Evolutionary conservation across 805 yeast genomes (phyloP).

Genomic region (Zygotorulaspora florentina): DNA sequence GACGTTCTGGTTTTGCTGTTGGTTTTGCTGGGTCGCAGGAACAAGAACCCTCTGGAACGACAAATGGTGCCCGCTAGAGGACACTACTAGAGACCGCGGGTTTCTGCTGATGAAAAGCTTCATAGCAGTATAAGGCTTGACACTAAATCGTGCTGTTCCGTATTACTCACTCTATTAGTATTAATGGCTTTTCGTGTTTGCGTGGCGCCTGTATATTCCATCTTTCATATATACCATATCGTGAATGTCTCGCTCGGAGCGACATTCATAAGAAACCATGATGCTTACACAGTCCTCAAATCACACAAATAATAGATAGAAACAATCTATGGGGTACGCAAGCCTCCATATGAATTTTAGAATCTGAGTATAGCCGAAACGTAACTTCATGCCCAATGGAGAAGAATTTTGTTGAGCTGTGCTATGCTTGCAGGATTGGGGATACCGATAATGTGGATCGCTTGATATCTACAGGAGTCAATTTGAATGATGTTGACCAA

Average conservation of each 20-base stretch:
- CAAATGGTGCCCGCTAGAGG: slow-evolving; percentile 55
- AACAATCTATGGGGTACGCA: not conserved
- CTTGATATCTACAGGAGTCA: slow-evolving; percentile 49
- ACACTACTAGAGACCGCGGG: slow-evolving; percentile 68
- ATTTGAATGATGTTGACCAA: slow-evolving; percentile 50
- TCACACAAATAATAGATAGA: not conserved
- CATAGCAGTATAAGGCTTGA: slow-evolving; percentile 38
- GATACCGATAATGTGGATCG: slow-evolving; percentile 61
- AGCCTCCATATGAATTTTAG: not conserved
- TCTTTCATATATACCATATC: no score
- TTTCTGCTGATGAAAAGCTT: slow-evolving; percentile 54
- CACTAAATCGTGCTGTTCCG: not conserved
- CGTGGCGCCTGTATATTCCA: no score
- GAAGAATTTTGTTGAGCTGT: slow-evolving; percentile 44
- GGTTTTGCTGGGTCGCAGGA: slow-evolving; percentile 19
- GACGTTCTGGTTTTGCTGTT: slow-evolving; percentile 18
- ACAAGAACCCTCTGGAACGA: slow-evolving; percentile 33
- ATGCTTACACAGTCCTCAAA: not conserved
- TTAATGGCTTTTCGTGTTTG: no score
- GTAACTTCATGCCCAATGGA: slow-evolving; percentile 9
- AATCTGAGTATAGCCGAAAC: not conserved
- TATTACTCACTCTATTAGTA: not conserved
- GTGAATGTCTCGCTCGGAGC: no score
- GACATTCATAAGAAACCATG: no score
- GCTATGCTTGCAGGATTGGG: slow-evolving; percentile 65